Evolutionary conservation across 192 early-diverging fungal species (phyloP).

Genomic region (Backusella parvicylindrica): DNA sequence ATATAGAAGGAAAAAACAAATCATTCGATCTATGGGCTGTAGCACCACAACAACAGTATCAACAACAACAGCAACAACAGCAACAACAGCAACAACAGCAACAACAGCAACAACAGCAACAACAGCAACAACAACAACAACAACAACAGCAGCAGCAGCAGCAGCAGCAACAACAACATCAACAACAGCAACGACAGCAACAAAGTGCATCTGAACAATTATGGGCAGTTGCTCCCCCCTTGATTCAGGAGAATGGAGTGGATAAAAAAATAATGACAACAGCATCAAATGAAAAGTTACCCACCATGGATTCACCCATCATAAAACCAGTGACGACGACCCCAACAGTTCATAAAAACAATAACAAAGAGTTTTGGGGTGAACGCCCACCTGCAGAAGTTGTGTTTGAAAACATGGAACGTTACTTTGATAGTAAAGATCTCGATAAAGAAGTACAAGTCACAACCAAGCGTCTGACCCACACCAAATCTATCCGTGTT

Average conservation of each 20-base stretch:
- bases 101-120: neutral
- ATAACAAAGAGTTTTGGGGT: constrained; percentile 46
- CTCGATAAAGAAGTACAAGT: constrained; percentile 66
- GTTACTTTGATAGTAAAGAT: constrained; percentile 77
- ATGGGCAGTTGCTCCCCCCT: neutral
- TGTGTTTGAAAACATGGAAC: constrained; percentile 66
- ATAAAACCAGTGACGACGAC: neutral
- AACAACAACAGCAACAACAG: neutral
- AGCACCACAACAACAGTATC: neutral
- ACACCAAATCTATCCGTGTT: constrained; percentile 51
- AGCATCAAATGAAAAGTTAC: neutral
- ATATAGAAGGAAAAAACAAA: neutral
- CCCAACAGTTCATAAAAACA: neutral
- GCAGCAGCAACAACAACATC: neutral
- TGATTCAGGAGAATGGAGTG: neutral
- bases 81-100: neutral
- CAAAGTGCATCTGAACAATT: neutral
- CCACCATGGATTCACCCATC: neutral
- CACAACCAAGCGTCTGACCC: constrained; percentile 9
- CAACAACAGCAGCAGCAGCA: neutral
- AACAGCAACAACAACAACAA: neutral
- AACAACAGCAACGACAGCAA: too few relatives aligned
- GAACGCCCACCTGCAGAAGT: constrained; percentile 69
- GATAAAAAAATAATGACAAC: neutral
- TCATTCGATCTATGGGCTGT: neutral